Evolutionary conservation across 2,329 filamentous ascomycete species (phyloP).

Genomic region (Lasiodiplodia theobromae): DNA sequence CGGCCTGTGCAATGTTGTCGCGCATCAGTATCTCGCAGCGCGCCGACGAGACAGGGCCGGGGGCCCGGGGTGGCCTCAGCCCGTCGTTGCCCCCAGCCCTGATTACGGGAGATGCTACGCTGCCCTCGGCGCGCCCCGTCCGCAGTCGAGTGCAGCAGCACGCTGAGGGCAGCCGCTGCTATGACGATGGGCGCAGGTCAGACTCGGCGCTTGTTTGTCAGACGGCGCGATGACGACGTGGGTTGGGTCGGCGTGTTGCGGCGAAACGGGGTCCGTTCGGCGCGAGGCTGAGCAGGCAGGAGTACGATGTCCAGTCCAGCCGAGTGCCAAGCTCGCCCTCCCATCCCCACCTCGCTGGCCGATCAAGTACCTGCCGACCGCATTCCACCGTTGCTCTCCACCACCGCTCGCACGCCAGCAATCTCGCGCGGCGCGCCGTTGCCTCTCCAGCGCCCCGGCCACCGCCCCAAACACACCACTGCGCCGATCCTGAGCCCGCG

Average conservation of each 20-base stretch:
- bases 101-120: constrained; percentile 24
- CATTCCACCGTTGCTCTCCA: constrained; percentile 19
- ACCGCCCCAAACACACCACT: background rate
- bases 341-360: constrained; percentile 26
- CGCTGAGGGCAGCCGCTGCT: constrained; percentile 8
- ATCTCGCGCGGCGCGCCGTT: background rate
- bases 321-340: constrained; percentile 18
- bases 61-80: background rate
- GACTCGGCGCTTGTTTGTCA: constrained; percentile 7
- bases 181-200: constrained; percentile 13
- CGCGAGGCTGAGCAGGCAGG: constrained; percentile 17
- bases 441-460: constrained; percentile 5
- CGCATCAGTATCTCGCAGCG: constrained; percentile 2
- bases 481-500: constrained; percentile 18
- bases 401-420: background rate
- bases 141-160: background rate
- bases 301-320: constrained; percentile 5
- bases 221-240: constrained; percentile 8
- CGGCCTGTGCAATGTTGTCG: background rate
- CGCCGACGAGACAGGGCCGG: background rate
- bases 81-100: constrained; percentile 3
- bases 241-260: background rate
- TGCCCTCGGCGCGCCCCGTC: constrained; percentile 26
- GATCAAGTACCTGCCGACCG: constrained; percentile 16
- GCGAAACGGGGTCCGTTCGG: constrained; percentile 20